Base-by-base conservation (phyloP, 2,329 filamentous ascomycete genomes). In the Botrytis sinoallii region DNA sequence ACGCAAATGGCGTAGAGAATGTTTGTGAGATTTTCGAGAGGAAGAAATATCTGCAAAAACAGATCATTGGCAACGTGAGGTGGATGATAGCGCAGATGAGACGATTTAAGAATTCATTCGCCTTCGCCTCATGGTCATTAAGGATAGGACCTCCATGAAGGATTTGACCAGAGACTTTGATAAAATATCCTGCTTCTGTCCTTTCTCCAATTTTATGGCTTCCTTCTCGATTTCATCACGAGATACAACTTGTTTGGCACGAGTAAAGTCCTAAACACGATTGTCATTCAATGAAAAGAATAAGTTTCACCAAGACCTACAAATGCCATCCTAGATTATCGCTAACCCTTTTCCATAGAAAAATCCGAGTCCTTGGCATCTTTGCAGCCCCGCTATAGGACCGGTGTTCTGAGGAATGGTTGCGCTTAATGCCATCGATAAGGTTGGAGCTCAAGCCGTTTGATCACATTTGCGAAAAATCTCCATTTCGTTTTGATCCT, bases 71-170 rank as follows among this genome's bases (percentile, higher is more conserved):
- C 25, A 55, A 16, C 5, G 25, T 55, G 48, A 55, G 48, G 48
- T 55, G 12, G 12, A 55, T 16, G 48, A n/a, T 52, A n/a, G 48
- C 5, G 12, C 25, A 55, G n/a, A n/a, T 6, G 48, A n/a, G 48
- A n/a, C 5, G 2, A 14, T 14, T n/a, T 16, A 3, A 16, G 48
- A 5, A 3, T 55, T 7, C 12, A 8, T n/a, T n/a, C 1, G 12
- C 48, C 25, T 55, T 55, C 25, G 3, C 48, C 48, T n/a, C 48
- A n/a, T 14, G 48, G 22, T 16, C 48, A 52, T 55, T 25, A 55
- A 25, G 25, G 22, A 55, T 0, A 14, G 48, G 48, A 55, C 25
- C 25, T n/a, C 48, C 25, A n/a, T 55, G 48, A 25, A 55, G 12
- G 48, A 55, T 25, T 16, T 55, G 48, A 14, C 48, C 12, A n/a